Evolutionary conservation across 345 rosid species (phyloP).

Genomic region (Acer yangbiense): DNA sequence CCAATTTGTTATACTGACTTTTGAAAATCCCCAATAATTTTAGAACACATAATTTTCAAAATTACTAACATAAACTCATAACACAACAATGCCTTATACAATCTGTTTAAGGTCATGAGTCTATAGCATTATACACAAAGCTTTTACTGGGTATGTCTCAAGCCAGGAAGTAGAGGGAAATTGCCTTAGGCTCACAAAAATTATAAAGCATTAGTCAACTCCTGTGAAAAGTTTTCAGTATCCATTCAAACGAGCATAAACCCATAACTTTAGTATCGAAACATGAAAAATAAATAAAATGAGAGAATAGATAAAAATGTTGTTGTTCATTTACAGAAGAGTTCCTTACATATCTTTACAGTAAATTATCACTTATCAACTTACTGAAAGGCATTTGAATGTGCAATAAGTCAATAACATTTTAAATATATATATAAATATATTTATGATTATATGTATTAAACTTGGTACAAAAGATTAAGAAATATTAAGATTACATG

Average conservation of each 20-base stretch:
- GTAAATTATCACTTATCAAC: neutral
- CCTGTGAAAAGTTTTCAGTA: neutral
- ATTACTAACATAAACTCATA: neutral
- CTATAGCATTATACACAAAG: neutral
- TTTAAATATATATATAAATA: neutral
- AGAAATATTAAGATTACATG: neutral
- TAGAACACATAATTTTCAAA: neutral
- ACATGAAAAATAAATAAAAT: too few relatives aligned
- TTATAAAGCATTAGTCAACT: neutral
- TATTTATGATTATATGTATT: constrained; percentile 3
- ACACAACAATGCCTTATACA: neutral
- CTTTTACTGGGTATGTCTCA: neutral
- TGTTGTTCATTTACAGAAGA: neutral
- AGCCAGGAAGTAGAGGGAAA: neutral
- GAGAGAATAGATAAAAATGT: neutral
- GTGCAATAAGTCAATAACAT: too few relatives aligned
- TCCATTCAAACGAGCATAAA: neutral
- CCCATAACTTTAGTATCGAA: neutral
- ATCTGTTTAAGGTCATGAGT: neutral
- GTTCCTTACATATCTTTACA: neutral
- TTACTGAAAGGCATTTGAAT: neutral
- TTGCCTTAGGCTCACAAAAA: neutral
- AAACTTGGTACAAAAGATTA: neutral
- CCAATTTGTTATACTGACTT: neutral
- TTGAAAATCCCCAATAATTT: neutral